phyloP scores from a whole-genome alignment of 192 early-diverging fungal genomes.

The Funneliformis geosporum region DNA sequence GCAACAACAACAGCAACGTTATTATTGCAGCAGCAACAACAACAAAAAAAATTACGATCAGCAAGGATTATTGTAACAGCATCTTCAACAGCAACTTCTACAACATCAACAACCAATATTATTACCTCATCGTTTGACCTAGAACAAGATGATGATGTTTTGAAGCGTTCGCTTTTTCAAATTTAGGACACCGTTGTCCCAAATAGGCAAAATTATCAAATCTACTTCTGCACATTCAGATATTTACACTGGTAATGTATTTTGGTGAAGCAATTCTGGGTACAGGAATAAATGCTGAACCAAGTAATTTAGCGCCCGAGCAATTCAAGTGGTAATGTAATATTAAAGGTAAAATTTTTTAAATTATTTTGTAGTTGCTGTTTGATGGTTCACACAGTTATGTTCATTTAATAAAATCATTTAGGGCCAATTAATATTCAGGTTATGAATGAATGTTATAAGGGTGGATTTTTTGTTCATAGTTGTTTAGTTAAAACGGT shows the following conservation, averaged over 20 bases:
- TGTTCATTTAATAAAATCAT: not conserved
- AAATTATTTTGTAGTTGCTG: not conserved
- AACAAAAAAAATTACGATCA: conserved; percentile 13
- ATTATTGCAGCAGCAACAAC: conserved; percentile 2
- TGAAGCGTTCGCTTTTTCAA: conserved; percentile 33
- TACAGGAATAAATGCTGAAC: conserved; percentile 5
- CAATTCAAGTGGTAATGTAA: conserved; percentile 74
- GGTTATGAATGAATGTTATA: conserved; percentile 97
- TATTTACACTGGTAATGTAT: conserved; percentile 11
- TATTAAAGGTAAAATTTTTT: conserved; percentile 63
- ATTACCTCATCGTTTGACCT: conserved; percentile 17
- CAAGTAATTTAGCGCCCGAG: conserved; percentile 34
- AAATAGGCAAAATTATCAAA: conserved; percentile 9
- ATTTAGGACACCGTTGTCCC: conserved; percentile 32
- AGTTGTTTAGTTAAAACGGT: conserved; percentile 81
- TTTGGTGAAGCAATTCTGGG: not conserved
- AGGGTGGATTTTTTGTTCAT: conserved; percentile 78
- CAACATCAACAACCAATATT: conserved; percentile 20
- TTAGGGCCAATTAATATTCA: conserved; percentile 71
- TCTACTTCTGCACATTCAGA: conserved; percentile 7
- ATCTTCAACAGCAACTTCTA: conserved; percentile 2
- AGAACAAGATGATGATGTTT: conserved; percentile 38
- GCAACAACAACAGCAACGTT: too few species aligned
- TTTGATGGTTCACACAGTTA: not conserved
- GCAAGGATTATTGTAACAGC: conserved; percentile 14